Evolutionary conservation across 257 asterid genomes (phyloP), one percentile per base, ranked within the genome.

Genomic region (Nicotiana attenuata): DNA sequence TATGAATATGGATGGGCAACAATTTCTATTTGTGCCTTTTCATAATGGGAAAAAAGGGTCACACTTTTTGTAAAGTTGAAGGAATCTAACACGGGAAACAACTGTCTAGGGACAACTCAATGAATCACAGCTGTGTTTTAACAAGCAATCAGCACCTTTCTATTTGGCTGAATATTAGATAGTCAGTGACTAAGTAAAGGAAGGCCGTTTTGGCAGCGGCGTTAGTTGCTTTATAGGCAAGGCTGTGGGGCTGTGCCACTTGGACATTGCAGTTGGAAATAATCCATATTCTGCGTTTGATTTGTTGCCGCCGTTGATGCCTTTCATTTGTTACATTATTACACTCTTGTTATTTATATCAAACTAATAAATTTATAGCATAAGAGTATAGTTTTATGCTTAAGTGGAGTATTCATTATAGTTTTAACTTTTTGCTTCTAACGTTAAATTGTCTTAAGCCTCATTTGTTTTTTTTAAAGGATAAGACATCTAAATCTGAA

Each of bases 41-140:
- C 10, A 41, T 0, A 41, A 31, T 29, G 16, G 2, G 31, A 41
- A 41, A 38, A 60, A n/a, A 19, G 76, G 76, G 56, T 68, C 55
- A 41, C 59, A 13, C 78, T 20, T 69, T 41, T 20, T 69, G 78
- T 69, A 69, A 69, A 69, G 78, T 13, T 20, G 78, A 69, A 69
- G 78, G 78, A 41, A 69, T 69, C 6, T 20, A 69, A 69, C 57
- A 41, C 78, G 59, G 78, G 33, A 69, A 69, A 69, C 78, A 69
- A 69, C 78, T 41, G 78, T 41, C 13, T 69, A n/a, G n/a, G 78
- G 5, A 69, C 33, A 69, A 55, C 57, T 69, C 31, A 41, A 31
- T 20, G 19, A 41, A 69, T 13, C 59, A 41, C 14, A 69, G 78
- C 59, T 69, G 59, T 69, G 31, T 57, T 17, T n/a, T 19, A n/a